These are phyloP conservation scores for Salix udensis DNA, from an alignment of 345 rosid species.

Conservation along the genomic window DNA sequence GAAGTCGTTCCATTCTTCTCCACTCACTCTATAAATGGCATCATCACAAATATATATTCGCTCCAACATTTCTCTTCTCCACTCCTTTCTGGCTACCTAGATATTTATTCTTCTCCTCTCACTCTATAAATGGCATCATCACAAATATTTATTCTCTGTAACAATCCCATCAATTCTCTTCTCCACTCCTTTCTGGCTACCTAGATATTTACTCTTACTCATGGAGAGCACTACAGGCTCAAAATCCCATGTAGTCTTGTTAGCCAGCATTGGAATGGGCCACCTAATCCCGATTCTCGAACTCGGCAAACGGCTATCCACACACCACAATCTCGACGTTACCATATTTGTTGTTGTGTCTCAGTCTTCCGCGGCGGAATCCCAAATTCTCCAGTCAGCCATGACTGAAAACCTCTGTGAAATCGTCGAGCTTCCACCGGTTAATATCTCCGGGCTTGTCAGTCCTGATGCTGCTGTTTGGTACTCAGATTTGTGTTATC, in stretches of 20 bases:
- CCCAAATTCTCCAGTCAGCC: conserved; percentile 24
- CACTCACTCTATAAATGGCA: too few species aligned
- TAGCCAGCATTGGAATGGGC: conserved; percentile 73
- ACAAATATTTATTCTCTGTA: too few species aligned
- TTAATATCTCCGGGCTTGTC: conserved; percentile 29
- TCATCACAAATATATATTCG: too few species aligned
- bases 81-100: too few species aligned
- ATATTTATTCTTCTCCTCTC: too few species aligned
- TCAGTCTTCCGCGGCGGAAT: conserved; percentile 23
- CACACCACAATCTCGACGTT: conserved; percentile 36
- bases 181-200: too few species aligned
- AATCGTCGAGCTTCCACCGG: conserved; percentile 36
- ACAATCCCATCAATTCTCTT: too few species aligned
- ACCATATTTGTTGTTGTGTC: conserved; percentile 46
- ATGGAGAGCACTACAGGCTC: neutral
- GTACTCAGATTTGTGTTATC: conserved; percentile 27
- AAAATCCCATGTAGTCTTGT: conserved; percentile 36
- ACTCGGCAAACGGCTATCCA: conserved; percentile 45
- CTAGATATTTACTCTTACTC: neutral
- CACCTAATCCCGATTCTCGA: conserved; percentile 63
- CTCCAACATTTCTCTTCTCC: too few species aligned
- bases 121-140: too few species aligned
- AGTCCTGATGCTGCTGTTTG: conserved; percentile 29
- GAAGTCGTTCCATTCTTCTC: too few species aligned
- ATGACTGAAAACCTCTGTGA: conserved; percentile 21